Evolutionary conservation across 768 basidiomycete species (phyloP), one percentile per base, ranked within the genome.

Genomic region (Amanita subjunquillea): DNA sequence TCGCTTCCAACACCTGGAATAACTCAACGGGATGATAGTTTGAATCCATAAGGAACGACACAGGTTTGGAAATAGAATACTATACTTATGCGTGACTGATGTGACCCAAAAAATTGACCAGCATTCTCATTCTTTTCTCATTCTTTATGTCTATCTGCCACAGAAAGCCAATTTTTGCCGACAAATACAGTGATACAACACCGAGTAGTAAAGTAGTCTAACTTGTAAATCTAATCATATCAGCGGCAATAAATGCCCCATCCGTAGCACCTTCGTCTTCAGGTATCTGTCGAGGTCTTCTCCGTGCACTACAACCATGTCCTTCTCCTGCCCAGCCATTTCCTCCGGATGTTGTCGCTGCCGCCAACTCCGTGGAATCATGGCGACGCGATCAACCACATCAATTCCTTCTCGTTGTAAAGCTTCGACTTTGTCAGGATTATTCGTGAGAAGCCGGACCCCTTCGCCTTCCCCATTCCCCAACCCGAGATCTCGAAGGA

Each of bases 371-470:
- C 91, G 75, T 15, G 96, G 96, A 9, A 97, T 82, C 95, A 99
- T 98, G 43, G 88, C 76, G 6, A 97, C 89, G 12, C 93, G 80
- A 67, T 98, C 92, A 3, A 74, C 72, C 17, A 99, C 79, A 15
- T 65, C 69, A 49, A 99, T 74, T 7, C 91, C 89, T 66, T 97
- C 95, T 59, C 73, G 76, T 67, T 86, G 78, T 59, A 98, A 69
- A 42, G 93, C 92, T 56, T 80, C 76, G 39, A 99, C 85, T 70
- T 99, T 99, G 69, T 94, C 94, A 8, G 96, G 96, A 67, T 99
- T 99, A 69, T 99, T 99, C 54, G 96, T 99, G 67, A 99, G 69
- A 57, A 97, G 70, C 52, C 87, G 73, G 50, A 94, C 78, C 42
- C 80, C 79, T 60, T 79, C 67, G 51, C 77, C 55, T 67, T 73